Percentiles rank a stretch among this genome's conserved stretches.
These are phyloP conservation scores for Annulohypoxylon stygium DNA, from an alignment of 495 filamentous ascomycete species.

Conservation along the genomic window DNA sequence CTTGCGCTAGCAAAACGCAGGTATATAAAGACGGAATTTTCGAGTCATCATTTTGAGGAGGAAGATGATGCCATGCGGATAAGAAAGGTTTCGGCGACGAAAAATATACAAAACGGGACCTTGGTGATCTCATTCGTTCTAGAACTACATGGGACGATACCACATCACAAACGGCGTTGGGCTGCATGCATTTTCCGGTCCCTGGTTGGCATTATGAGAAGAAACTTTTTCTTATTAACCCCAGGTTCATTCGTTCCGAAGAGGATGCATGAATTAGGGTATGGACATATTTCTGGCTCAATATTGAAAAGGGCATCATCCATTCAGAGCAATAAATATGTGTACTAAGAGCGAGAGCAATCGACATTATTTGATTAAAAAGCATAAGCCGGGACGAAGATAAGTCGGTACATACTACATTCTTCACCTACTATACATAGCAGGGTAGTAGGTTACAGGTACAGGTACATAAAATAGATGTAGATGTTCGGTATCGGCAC, in stretches of 20 bases:
- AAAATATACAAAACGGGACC: background rate
- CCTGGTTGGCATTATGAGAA: conserved; percentile 16
- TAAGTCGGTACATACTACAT: background rate
- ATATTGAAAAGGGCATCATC: conserved; percentile 13
- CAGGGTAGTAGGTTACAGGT: background rate
- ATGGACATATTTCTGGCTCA: conserved; percentile 11
- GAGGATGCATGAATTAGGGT: conserved; percentile 7
- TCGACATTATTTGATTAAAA: conserved; percentile 1
- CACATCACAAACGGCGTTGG: conserved; percentile 33
- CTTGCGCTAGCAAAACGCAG: background rate
- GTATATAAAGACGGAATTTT: background rate
- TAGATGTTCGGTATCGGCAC: conserved; percentile 21
- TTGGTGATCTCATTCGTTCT: background rate
- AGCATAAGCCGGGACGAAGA: background rate
- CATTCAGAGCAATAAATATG: conserved; percentile 19
- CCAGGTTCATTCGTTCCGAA: conserved; percentile 15
- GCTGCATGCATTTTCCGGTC: conserved; percentile 33
- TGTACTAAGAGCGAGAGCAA: conserved; percentile 5
- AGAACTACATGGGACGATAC: conserved; percentile 19
- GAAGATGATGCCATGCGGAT: background rate
- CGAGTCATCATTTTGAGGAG: background rate
- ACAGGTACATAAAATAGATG: conserved; percentile 29
- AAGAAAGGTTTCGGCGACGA: conserved; percentile 4
- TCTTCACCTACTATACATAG: background rate
- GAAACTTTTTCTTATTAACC: background rate